Percentiles rank a stretch among this genome's conserved stretches.
Evolutionary conservation across 306 rosid species (phyloP).

Genomic region (Albizia julibrissin): DNA sequence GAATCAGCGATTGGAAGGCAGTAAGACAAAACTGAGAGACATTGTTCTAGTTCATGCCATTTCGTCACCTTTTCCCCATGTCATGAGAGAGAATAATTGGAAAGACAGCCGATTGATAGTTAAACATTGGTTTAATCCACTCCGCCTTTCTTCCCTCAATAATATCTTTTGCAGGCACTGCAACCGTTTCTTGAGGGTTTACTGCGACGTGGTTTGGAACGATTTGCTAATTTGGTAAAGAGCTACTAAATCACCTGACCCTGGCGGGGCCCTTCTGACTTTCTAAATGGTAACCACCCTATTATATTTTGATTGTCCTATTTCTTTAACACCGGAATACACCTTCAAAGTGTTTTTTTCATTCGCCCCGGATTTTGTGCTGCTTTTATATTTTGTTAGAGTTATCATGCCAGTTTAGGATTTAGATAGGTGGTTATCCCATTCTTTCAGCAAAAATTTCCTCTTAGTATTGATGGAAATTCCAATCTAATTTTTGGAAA

Average conservation of each 20-base stretch:
- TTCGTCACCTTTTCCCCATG: conserved; percentile 22
- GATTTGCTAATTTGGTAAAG: conserved; percentile 65
- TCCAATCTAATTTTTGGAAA: neutral
- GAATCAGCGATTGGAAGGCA: neutral
- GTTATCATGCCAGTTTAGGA: conserved; percentile 11
- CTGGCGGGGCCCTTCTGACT: conserved; percentile 6
- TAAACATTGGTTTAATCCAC: conserved; percentile 19
- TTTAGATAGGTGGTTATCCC: neutral
- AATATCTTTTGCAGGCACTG: conserved; percentile 63
- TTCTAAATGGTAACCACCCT: neutral
- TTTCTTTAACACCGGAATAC: conserved; percentile 31
- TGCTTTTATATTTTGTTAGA: neutral
- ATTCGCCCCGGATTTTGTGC: conserved; percentile 3
- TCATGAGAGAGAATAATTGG: neutral
- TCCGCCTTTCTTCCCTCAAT: conserved; percentile 28
- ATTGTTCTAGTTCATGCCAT: conserved; percentile 11
- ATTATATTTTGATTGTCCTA: conserved; percentile 33
- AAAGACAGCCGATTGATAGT: neutral
- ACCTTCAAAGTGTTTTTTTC: neutral
- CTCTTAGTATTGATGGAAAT: conserved; percentile 8
- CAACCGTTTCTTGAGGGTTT: conserved; percentile 81
- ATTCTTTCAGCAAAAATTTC: conserved; percentile 2
- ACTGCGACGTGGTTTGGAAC: conserved; percentile 73
- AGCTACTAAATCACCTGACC: conserved; percentile 47
- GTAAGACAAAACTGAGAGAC: neutral